A percentile compares a stretch with the other conserved stretches of the same genome.
phyloP scores from a whole-genome alignment of 2,329 filamentous ascomycete species.

The Colletotrichum phormii region DNA sequence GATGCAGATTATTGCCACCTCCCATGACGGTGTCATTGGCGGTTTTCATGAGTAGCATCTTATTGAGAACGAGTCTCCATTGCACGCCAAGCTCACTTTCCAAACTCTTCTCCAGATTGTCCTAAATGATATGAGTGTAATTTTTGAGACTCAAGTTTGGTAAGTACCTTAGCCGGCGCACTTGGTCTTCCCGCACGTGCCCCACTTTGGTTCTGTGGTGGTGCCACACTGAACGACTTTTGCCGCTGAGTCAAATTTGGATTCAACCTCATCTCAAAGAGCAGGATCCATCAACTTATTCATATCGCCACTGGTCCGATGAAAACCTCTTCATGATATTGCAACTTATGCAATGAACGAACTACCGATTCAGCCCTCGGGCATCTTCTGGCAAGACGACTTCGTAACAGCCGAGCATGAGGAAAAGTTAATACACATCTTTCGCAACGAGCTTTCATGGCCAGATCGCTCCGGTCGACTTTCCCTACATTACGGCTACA shows the following conservation, averaged over 20 bases:
- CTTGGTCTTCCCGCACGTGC: not conserved
- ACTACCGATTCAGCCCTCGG: constrained; percentile 46
- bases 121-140: not conserved
- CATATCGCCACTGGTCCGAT: not conserved
- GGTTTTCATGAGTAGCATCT: not conserved
- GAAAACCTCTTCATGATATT: not conserved
- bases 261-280: not conserved
- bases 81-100: not conserved
- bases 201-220: not conserved
- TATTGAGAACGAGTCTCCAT: not conserved
- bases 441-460: constrained; percentile 58
- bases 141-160: not conserved
- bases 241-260: not conserved
- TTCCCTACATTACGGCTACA: constrained; percentile 67
- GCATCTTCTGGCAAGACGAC: constrained; percentile 57
- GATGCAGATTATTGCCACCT: not conserved
- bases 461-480: constrained; percentile 57
- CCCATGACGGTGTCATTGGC: not conserved
- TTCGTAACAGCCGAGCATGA: constrained; percentile 61
- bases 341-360: constrained; percentile 38
- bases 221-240: not conserved
- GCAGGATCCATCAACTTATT: not conserved
- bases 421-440: constrained; percentile 54
- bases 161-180: too few species aligned
- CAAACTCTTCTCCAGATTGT: not conserved